Base-by-base conservation (phyloP, 192 early-diverging fungal species). In the Entomortierella chlamydospora region DNA sequence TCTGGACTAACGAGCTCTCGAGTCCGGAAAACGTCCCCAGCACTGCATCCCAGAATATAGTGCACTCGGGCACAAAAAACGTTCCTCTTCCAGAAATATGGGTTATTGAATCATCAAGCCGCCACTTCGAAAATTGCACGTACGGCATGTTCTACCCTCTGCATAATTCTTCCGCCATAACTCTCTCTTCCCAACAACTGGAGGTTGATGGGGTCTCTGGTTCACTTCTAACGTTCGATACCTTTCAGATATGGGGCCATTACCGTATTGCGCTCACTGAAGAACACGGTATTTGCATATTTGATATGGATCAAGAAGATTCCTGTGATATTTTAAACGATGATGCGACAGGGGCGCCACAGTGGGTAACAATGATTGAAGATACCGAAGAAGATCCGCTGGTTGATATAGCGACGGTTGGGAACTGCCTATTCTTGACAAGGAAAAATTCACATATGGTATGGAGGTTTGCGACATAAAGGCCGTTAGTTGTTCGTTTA, bases 241-340 rank as follows among this genome's bases (percentile, higher is more conserved):
- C 67, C 2, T 78, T 51, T 39, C n/a, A 70, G 15, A 49, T 70
- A 1, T 78, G 74, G 74, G 67, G 70, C 6, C 66, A 78, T 8
- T 78, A 70, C 29, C 30, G 74, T 4, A 70, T 78, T 22, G 18
- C 61, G 0, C 61, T 78, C 17, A 70, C 74, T 2, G 52, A 54
- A 20, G 12, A 64, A 8, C 45, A 60, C 20, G 67, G 74, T 3
- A 55, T 78, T 2, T 64, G 55, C 15, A 30, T 69, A 5, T 62
- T 78, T 5, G 74, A 70, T 15, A 78, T 78, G 67, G 57, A 78
- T 17, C 45, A 59, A 25, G 67, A 78, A 29, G 12, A 26, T n/a
- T 25, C n/a, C 0, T 56, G 57, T 6, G 60, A 55, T 22, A 43
- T 54, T 15, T 12, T 71, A 28, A 39, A 39, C 45, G 28, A 18